Evolutionary conservation across 2,329 filamentous ascomycete species (phyloP).

Genomic region (Apiospora kogelbergensis): DNA sequence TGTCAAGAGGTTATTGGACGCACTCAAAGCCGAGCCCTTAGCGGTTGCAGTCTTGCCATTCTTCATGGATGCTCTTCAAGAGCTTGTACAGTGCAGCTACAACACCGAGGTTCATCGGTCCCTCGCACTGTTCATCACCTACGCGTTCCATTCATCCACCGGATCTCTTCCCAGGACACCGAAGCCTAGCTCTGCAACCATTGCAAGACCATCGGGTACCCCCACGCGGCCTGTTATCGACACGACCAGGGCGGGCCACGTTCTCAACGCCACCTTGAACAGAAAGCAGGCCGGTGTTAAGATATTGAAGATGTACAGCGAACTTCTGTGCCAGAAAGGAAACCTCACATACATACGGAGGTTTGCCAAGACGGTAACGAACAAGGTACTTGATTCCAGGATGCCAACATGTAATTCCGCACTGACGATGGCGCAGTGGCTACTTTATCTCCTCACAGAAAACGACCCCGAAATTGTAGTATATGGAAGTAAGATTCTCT

Average conservation of each 20-base stretch:
- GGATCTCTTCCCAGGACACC: conserved; percentile 52
- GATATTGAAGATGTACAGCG: conserved; percentile 75
- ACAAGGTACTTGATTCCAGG: conserved; percentile 64
- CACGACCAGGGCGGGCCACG: conserved; percentile 28
- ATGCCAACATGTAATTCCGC: conserved; percentile 24
- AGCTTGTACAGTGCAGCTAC: conserved; percentile 76
- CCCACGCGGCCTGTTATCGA: conserved; percentile 36
- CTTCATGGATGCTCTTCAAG: conserved; percentile 77
- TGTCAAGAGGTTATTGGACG: conserved; percentile 85
- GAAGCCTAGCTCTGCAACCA: conserved; percentile 38
- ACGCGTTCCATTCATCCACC: conserved; percentile 69
- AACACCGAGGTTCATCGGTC: conserved; percentile 84
- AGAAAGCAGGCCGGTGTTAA: conserved; percentile 72
- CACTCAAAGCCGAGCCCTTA: conserved; percentile 81
- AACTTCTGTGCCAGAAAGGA: conserved; percentile 72
- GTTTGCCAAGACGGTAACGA: conserved; percentile 92
- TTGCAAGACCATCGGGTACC: conserved; percentile 18
- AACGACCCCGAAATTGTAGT: conserved; percentile 81
- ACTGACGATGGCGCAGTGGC: conserved; percentile 62
- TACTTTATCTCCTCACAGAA: conserved; percentile 87
- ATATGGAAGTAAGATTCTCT: conserved; percentile 78
- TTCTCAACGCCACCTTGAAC: conserved; percentile 44
- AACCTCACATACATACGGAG: conserved; percentile 72
- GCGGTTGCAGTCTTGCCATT: conserved; percentile 69
- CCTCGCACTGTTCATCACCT: conserved; percentile 89